Conservation (phyloP, 192 early-diverging fungal species). For the Coemansia erecta region DNA sequence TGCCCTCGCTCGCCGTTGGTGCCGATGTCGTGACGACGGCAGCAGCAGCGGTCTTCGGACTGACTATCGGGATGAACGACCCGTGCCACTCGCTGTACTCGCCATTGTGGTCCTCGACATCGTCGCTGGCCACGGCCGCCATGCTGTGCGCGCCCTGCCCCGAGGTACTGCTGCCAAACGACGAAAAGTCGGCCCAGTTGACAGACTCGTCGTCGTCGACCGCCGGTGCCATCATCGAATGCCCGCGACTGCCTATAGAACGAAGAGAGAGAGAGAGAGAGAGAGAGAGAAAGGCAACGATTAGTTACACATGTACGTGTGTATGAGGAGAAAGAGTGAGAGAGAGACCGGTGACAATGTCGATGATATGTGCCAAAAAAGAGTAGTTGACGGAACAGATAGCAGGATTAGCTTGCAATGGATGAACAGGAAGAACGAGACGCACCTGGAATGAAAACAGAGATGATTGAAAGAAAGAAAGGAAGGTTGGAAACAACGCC, state of each 20-base stretch:
- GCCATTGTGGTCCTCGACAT: neutral
- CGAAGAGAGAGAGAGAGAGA: conserved; percentile 3
- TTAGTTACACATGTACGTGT: too few relatives aligned
- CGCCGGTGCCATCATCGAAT: conserved; percentile 34
- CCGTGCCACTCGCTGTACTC: conserved; percentile 1
- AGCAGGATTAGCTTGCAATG: too few relatives aligned
- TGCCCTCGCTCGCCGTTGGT: neutral
- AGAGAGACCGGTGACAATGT: too few relatives aligned
- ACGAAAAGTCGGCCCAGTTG: conserved; percentile 29
- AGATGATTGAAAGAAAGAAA: too few relatives aligned
- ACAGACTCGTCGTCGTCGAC: conserved; percentile 35
- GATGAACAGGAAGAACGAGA: too few relatives aligned
- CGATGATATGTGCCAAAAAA: too few relatives aligned
- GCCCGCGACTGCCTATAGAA: conserved; percentile 4
- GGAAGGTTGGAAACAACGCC: neutral
- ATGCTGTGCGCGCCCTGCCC: neutral
- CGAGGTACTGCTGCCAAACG: conserved; percentile 3
- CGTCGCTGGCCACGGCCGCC: neutral
- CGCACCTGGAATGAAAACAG: too few relatives aligned
- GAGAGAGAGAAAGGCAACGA: too few relatives aligned
- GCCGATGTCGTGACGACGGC: neutral
- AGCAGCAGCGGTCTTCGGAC: neutral
- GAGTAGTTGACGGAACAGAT: too few relatives aligned
- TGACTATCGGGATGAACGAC: neutral
- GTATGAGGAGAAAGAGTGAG: too few relatives aligned